Conservation (phyloP, 208 protist species). For the Crithidia acanthocephali region DNA sequence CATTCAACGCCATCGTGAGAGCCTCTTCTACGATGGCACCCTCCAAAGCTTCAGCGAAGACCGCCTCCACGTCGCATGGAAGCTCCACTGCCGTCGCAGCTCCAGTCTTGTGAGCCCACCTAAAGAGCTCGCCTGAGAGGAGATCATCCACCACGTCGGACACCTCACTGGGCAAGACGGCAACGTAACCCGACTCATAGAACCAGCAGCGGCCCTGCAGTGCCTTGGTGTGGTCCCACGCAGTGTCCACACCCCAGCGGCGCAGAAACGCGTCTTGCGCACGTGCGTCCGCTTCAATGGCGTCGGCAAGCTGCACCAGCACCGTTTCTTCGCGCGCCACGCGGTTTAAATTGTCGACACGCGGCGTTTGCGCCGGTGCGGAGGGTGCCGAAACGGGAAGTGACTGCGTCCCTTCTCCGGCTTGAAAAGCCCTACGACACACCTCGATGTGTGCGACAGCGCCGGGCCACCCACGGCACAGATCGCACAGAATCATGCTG, state of each 20-base stretch:
- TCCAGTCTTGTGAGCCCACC: neutral
- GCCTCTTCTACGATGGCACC: slow-evolving; percentile 4
- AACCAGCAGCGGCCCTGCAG: slow-evolving; percentile 29
- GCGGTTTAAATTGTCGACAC: neutral
- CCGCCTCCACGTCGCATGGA: neutral
- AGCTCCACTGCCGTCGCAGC: neutral
- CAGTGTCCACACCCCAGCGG: slow-evolving; percentile 28
- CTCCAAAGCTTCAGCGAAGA: neutral
- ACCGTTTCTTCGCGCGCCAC: slow-evolving; percentile 27
- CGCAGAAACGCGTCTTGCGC: slow-evolving; percentile 16
- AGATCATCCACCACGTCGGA: slow-evolving; percentile 24
- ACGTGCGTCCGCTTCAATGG: slow-evolving; percentile 9
- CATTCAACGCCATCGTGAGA: neutral
- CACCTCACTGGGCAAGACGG: slow-evolving; percentile 3
- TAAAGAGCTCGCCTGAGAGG: slow-evolving; percentile 41
- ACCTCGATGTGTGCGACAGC: slow-evolving; percentile 30
- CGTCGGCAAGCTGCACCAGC: slow-evolving; percentile 23
- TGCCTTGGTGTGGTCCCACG: slow-evolving; percentile 24
- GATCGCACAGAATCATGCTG: slow-evolving; percentile 19
- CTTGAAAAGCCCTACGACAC: neutral
- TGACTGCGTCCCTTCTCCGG: neutral
- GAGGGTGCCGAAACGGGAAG: no score
- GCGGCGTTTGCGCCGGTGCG: neutral
- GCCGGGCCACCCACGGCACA: slow-evolving; percentile 22
- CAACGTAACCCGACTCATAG: slow-evolving; percentile 14